Conservation (phyloP, 2,329 filamentous ascomycete genomes). For the Cryphonectria carpinicola region DNA sequence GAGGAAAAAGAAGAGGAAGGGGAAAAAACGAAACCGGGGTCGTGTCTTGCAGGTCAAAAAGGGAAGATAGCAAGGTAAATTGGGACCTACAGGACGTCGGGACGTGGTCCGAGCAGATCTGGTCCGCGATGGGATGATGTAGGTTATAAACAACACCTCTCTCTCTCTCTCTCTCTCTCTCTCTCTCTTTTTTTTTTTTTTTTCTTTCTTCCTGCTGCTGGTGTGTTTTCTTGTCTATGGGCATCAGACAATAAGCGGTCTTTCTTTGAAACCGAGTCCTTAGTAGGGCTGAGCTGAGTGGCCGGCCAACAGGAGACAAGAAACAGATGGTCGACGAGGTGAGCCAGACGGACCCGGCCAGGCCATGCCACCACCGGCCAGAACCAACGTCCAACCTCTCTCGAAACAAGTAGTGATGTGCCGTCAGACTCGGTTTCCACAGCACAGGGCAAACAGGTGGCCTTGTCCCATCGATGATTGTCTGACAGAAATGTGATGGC, state of each 20-base stretch:
- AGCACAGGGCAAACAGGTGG: not conserved
- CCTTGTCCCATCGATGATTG: not conserved
- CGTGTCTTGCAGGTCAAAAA: not conserved
- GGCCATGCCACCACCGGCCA: constrained; percentile 9
- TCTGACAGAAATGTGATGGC: not conserved
- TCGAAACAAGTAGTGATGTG: constrained; percentile 11
- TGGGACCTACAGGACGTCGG: constrained; percentile 4
- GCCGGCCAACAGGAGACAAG: constrained; percentile 5
- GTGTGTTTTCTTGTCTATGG: not conserved
- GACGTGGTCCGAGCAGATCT: not conserved
- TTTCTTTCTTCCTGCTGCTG: too few relatives aligned
- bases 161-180: not conserved
- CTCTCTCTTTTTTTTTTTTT: not conserved
- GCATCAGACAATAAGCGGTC: constrained; percentile 16
- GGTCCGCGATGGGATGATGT: constrained; percentile 6
- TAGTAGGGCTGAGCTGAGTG: not conserved
- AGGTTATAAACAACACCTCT: not conserved
- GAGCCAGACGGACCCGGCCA: not conserved
- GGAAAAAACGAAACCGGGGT: not conserved
- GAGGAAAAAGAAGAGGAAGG: too few relatives aligned
- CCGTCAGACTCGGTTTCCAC: not conserved
- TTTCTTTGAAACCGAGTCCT: constrained; percentile 9
- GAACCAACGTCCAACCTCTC: not conserved
- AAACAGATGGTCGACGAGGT: constrained; percentile 8
- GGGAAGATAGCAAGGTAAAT: not conserved